Conservation (phyloP, 306 rosid species). For the Clitoria ternatea region DNA sequence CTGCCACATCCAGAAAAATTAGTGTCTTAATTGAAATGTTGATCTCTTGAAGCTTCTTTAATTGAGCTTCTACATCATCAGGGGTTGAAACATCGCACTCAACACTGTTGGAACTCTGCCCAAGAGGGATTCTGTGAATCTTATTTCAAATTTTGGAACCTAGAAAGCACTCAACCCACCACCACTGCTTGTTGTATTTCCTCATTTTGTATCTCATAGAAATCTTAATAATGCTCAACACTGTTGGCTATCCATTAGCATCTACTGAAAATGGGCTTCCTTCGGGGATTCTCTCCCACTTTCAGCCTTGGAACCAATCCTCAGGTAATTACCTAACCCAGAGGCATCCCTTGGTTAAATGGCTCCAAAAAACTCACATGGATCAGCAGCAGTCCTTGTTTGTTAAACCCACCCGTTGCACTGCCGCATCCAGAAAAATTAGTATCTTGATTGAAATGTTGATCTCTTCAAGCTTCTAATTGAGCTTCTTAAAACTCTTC, state of each 20-base stretch:
- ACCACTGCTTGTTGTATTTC: neutral
- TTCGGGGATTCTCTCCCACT: neutral
- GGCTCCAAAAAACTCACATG: neutral
- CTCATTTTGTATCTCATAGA: neutral
- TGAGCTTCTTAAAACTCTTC: neutral
- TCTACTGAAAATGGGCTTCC: neutral
- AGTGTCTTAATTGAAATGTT: neutral
- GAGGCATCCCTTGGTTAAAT: neutral
- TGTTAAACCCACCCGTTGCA: neutral
- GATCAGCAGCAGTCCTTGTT: neutral
- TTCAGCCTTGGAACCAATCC: neutral
- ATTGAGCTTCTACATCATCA: neutral
- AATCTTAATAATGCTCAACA: neutral
- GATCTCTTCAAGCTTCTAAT: neutral
- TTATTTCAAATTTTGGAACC: neutral
- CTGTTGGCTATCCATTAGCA: neutral
- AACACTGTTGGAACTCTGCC: neutral
- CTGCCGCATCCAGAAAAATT: neutral
- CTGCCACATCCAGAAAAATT: neutral
- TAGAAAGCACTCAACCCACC: neutral
- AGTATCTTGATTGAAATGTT: neutral
- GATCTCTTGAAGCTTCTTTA: neutral
- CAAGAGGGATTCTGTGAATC: neutral
- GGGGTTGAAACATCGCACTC: neutral
- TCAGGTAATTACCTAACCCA: neutral